phyloP scores from a whole-genome alignment of 2,329 filamentous ascomycete genomes.

The Colletotrichum endophyticum region DNA sequence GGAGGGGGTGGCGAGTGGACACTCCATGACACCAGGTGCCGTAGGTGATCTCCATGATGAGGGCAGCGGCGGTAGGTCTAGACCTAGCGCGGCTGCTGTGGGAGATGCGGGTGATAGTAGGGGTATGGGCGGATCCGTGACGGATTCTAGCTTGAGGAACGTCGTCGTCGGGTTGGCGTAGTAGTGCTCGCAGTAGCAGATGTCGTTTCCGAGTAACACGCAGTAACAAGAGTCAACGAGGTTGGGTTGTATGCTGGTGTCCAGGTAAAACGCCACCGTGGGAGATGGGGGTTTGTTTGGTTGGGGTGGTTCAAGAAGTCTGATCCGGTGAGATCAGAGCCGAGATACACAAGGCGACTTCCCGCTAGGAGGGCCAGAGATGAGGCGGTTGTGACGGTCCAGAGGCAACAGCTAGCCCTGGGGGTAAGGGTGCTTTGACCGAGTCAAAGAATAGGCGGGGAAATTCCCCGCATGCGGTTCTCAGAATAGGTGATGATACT shows the following conservation, averaged over 20 bases:
- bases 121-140: constrained; percentile 13
- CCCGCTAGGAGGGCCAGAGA: background rate
- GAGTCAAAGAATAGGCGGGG: constrained; percentile 24
- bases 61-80: background rate
- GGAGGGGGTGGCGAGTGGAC: constrained; percentile 23
- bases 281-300: background rate
- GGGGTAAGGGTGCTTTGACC: constrained; percentile 22
- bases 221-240: constrained; percentile 22
- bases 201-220: constrained; percentile 17
- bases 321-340: constrained; percentile 1
- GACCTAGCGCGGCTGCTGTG: background rate
- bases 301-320: background rate
- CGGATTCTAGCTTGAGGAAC: constrained; percentile 5
- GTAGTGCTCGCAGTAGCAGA: constrained; percentile 19
- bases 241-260: constrained; percentile 20
- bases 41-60: constrained; percentile 22
- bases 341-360: background rate
- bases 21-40: constrained; percentile 25
- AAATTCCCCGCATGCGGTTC: constrained; percentile 25
- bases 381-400: background rate
- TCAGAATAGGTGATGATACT: constrained; percentile 17
- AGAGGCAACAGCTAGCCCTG: constrained; percentile 18
- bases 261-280: constrained; percentile 22
- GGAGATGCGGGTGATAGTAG: background rate
- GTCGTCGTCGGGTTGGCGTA: constrained; percentile 5